These are phyloP conservation scores for Ascoidea tarda DNA, from an alignment of 805 yeast species.

Conservation along the genomic window DNA sequence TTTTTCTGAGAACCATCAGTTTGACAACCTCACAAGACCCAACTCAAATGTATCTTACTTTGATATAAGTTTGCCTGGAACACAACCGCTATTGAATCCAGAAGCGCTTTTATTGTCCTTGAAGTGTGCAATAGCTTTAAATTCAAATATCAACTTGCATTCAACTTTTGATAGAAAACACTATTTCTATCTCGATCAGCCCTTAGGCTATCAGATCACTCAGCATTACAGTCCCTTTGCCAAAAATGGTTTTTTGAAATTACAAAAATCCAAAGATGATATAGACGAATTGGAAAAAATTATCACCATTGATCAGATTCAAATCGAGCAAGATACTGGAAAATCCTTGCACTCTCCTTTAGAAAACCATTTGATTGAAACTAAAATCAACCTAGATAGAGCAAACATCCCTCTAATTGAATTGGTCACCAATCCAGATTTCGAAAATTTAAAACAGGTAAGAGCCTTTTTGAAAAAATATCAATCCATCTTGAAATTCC, in stretches of 20 bases:
- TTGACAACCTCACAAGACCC: constrained; percentile 34
- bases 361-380: constrained; percentile 10
- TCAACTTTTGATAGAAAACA: constrained; percentile 88
- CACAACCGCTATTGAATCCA: constrained; percentile 71
- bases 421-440: constrained; percentile 84
- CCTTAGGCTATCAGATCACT: constrained; percentile 90
- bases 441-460: constrained; percentile 51
- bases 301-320: constrained; percentile 66
- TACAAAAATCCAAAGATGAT: constrained; percentile 40
- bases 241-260: constrained; percentile 39
- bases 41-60: constrained; percentile 62
- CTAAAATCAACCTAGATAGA: constrained; percentile 68
- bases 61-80: constrained; percentile 84
- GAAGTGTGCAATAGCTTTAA: constrained; percentile 57
- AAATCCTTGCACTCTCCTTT: constrained; percentile 44
- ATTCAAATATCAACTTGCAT: constrained; percentile 35
- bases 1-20: constrained; percentile 29
- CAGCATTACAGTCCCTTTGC: constrained; percentile 80
- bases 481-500: constrained; percentile 52
- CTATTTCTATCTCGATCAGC: constrained; percentile 94
- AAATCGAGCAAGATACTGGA: constrained; percentile 93
- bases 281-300: constrained; percentile 24
- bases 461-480: constrained; percentile 70
- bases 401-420: constrained; percentile 81
- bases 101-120: constrained; percentile 62